Base-by-base conservation (phyloP, 352 stramenopile species). In the Phytophthora colocasiae region DNA sequence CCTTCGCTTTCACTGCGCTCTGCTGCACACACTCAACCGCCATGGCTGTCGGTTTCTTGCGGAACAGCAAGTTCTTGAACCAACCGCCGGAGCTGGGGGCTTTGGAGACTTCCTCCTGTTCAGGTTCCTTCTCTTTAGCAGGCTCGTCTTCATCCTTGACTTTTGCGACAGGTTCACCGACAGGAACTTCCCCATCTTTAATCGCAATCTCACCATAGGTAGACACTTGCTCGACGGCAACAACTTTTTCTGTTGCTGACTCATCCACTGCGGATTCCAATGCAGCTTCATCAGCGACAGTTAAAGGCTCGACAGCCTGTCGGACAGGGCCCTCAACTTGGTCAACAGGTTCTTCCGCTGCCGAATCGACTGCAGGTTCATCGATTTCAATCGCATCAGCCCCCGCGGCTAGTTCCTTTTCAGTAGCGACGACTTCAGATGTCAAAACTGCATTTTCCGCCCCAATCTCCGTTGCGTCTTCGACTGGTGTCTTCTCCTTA, bases 11-110 rank as follows among this genome's bases (percentile, higher is more conserved):
- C 15, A 17, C 46, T 9, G 24, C 46, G 27, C 14, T 43, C n/a
- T 43, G 14, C 38, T 43, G 38, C 38, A 43, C 38, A 43, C 14
- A 15, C 34, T 46, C 41, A 17, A 44, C 54, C 7, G 6, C 14
- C 19, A 15, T 12, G 1, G n/a, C n/a, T n/a, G 32, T 55, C 31
- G 52, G 24, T 34, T 69, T 64, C n/a, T 73, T 68, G 31, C 65
- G 45, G 38, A 51, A 63, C 39, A 71, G 32, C 55, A 71, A 47
- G 24, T 72, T 68, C 36, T 63, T 72, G 51, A 72, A 48, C 57
- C 64, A 72, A 3, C 59, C 38, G 10, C 47, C 43, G 7, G 48
- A 66, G 17, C 14, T 53, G n/a, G 31, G 36, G 5, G 53, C 26
- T 29, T 55, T 57, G 9, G 39, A 6, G 5, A 9, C 11, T 14